Conservation (phyloP, 208 protist genomes). For the Plasmodiophora brassicae region DNA sequence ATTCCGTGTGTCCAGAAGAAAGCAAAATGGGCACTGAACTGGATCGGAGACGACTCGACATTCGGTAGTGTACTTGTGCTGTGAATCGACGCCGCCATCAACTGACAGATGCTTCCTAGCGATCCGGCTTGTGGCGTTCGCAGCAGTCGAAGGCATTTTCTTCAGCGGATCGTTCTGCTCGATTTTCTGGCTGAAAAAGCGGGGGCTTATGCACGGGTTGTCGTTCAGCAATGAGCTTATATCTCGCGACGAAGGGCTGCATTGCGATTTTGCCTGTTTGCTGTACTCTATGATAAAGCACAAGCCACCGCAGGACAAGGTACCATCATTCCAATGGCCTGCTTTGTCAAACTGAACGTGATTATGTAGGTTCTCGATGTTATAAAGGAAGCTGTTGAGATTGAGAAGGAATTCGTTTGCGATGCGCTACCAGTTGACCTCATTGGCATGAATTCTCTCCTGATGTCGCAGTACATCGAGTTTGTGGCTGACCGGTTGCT, state of each 20-base stretch:
- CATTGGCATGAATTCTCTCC: conserved; percentile 95
- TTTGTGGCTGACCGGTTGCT: conserved; percentile 97
- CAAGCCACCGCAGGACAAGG: conserved; percentile 73
- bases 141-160: conserved; percentile 98
- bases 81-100: background rate
- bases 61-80: conserved; percentile 35
- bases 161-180: conserved; percentile 96
- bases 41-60: conserved; percentile 59
- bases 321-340: conserved; percentile 48
- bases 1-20: conserved; percentile 94
- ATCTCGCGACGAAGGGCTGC: conserved; percentile 94
- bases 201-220: conserved; percentile 95
- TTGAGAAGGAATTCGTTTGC: conserved; percentile 93
- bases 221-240: conserved; percentile 98
- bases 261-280: conserved; percentile 97
- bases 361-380: conserved; percentile 66
- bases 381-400: conserved; percentile 84
- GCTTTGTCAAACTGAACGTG: background rate
- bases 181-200: conserved; percentile 99
- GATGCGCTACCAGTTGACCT: conserved; percentile 92
- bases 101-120: conserved; percentile 74
- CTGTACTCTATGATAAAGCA: conserved; percentile 84
- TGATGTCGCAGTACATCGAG: conserved; percentile 98
- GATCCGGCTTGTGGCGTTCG: conserved; percentile 93
- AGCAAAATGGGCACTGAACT: conserved; percentile 92